These are phyloP conservation scores for Eucalyptus erythrocorys DNA, from an alignment of 345 rosid genomes.

Conservation along the genomic window DNA sequence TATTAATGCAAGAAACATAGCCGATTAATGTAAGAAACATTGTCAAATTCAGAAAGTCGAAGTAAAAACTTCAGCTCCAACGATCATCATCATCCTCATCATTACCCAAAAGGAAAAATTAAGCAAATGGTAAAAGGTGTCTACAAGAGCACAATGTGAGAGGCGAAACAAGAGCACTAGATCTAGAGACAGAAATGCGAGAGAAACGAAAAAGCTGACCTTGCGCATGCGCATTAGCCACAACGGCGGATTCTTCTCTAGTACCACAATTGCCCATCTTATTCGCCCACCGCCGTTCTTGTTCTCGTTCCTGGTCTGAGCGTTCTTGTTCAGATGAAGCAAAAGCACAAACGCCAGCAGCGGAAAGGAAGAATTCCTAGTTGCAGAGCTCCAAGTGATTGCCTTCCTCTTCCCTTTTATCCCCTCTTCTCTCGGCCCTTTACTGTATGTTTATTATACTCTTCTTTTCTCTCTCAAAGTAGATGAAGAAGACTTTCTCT, in stretches of 20 bases:
- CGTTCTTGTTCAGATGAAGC: not conserved
- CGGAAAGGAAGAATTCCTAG: not conserved
- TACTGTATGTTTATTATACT: not conserved
- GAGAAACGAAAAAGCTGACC: slow-evolving; percentile 2
- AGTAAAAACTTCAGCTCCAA: not conserved
- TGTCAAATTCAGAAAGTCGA: not conserved
- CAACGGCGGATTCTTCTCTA: slow-evolving; percentile 85
- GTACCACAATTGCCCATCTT: slow-evolving; percentile 96
- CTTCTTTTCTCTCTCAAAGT: not conserved
- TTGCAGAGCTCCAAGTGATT: not conserved
- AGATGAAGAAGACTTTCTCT: not conserved
- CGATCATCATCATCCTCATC: not conserved
- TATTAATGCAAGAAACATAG: not conserved
- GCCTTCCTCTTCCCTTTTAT: not conserved
- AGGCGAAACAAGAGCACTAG: not conserved
- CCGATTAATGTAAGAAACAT: not conserved
- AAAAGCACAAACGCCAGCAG: not conserved
- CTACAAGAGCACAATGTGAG: not conserved
- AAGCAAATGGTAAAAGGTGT: not conserved
- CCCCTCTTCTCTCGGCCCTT: not conserved
- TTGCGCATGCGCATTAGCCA: slow-evolving; percentile 78
- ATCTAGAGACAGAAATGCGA: not conserved
- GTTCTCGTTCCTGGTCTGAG: not conserved
- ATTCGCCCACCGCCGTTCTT: not conserved
- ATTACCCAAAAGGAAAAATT: not conserved